phyloP scores from a whole-genome alignment of 2,329 filamentous ascomycete genomes.

The Talaromyces funiculosus region DNA sequence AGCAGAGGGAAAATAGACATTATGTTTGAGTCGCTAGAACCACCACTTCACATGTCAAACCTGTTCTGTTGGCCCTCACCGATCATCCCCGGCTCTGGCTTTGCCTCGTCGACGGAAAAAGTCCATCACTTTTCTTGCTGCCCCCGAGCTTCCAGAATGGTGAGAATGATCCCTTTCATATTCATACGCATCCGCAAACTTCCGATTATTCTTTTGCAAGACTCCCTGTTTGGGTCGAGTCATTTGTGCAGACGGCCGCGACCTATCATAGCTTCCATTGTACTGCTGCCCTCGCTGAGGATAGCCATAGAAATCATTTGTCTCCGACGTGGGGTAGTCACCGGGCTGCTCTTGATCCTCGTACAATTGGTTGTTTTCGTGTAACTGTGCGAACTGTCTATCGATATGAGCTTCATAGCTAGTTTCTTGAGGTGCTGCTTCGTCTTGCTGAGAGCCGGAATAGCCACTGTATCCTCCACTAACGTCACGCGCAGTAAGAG shows the following conservation, averaged over 20 bases:
- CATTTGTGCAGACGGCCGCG: conserved; percentile 38
- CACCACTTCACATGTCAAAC: conserved; percentile 18
- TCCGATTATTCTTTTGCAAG: conserved; percentile 77
- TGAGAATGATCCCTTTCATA: conserved; percentile 55
- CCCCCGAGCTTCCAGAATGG: conserved; percentile 76
- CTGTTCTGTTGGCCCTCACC: conserved; percentile 20
- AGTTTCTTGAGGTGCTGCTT: conserved; percentile 22
- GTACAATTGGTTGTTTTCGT: conserved; percentile 27
- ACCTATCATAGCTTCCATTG: conserved; percentile 34
- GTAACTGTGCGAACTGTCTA: conserved; percentile 36
- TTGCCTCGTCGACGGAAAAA: conserved; percentile 87
- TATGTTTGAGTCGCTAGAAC: conserved; percentile 3
- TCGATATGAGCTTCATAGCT: conserved; percentile 39
- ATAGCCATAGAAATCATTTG: conserved; percentile 12
- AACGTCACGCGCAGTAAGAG: conserved; percentile 20
- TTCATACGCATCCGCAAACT: conserved; percentile 84
- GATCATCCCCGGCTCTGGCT: conserved; percentile 53
- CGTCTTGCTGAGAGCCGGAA: conserved; percentile 22
- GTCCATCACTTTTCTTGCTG: conserved; percentile 93
- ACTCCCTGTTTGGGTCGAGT: conserved; percentile 48
- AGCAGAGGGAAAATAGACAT: conserved; percentile 1
- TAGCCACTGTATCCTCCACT: conserved; percentile 30
- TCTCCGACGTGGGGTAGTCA: conserved; percentile 32
- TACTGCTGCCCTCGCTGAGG: conserved; percentile 46
- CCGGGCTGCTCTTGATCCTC: conserved; percentile 19